Base-by-base conservation (phyloP, 805 yeast genomes). In the Saturnispora quitensis region DNA sequence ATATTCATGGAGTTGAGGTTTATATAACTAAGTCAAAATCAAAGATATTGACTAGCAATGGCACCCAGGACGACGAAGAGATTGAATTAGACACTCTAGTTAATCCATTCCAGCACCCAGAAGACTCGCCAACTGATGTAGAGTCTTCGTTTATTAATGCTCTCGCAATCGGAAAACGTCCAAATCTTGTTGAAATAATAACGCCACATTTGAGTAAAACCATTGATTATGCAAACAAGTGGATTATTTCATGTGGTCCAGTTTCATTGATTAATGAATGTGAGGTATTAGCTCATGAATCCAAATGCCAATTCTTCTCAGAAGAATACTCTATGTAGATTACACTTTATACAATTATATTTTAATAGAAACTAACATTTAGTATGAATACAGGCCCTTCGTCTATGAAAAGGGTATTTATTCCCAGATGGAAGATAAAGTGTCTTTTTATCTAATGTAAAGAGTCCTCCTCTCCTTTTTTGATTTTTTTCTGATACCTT, bases 221-320 rank as follows among this genome's bases (percentile, higher is more conserved):
- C 0, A 62, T 61, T 2, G 71, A 71, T 38, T 54, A 59, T 22
- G 70, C 67, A 18, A 68, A 73, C 51, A 73, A 70, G 50, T 81
- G 83, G 80, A 60, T 80, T 0, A 63, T 81, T 17, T 73, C 81
- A 1, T 81, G 87, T 66, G 88, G 88, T 1, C 84, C 84, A 1
- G 58, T 61, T 1, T 55, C 71, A 0, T 62, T 82, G 55, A 71
- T 76, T 40, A 46, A 51, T 1, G 76, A 74, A 12, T 73, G 76
- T 25, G 54, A 62, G 35, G 48, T 18, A 3, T 68, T 78, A 68
- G 73, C 80, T 0, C 60, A 56, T 1, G 51, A 53, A 0, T 62
- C 69, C 27, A 64, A 67, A 4, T 68, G 74, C 18, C 65, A 71
- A 31, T 71, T 67, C 48, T 69, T 71, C 47, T 65, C 72, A 18